Percentiles rank a stretch among this genome's conserved stretches.
phyloP scores from a whole-genome alignment of 257 asterid genomes.

The Nemophila menziesii region DNA sequence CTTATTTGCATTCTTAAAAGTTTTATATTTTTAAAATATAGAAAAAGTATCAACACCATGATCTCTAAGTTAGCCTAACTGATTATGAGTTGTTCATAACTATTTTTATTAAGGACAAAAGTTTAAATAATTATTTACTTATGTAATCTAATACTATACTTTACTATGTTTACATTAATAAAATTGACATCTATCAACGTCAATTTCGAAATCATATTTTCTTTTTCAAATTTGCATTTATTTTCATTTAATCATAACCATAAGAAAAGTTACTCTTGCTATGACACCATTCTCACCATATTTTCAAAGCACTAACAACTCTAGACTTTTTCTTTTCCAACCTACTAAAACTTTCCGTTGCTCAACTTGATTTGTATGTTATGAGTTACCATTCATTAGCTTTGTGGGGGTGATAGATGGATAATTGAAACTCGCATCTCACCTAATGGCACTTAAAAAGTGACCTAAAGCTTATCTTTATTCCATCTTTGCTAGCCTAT shows the following conservation, averaged over 20 bases:
- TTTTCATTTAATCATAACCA: background rate
- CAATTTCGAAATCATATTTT: too few relatives aligned
- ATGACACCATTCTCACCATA: background rate
- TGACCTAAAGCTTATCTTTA: slow-evolving; percentile 20
- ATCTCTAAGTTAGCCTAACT: too few relatives aligned
- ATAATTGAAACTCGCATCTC: slow-evolving; percentile 1
- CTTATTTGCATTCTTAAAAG: too few relatives aligned
- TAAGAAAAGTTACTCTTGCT: background rate
- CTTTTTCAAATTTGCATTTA: background rate
- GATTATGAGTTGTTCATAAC: too few relatives aligned
- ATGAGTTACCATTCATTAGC: background rate
- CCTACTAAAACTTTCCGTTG: background rate
- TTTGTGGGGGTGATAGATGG: background rate
- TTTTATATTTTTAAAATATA: too few relatives aligned
- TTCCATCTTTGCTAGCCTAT: slow-evolving; percentile 8
- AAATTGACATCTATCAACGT: too few relatives aligned
- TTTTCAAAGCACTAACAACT: background rate
- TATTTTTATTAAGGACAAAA: too few relatives aligned
- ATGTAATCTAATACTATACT: too few relatives aligned
- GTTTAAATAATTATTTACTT: too few relatives aligned
- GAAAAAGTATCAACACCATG: too few relatives aligned
- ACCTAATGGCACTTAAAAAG: slow-evolving; percentile 13
- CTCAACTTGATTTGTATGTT: background rate
- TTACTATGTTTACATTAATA: too few relatives aligned
- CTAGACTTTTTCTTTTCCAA: background rate